phyloP scores from a whole-genome alignment of 441 rosid genomes.

The Hypseocharis bilobata region DNA sequence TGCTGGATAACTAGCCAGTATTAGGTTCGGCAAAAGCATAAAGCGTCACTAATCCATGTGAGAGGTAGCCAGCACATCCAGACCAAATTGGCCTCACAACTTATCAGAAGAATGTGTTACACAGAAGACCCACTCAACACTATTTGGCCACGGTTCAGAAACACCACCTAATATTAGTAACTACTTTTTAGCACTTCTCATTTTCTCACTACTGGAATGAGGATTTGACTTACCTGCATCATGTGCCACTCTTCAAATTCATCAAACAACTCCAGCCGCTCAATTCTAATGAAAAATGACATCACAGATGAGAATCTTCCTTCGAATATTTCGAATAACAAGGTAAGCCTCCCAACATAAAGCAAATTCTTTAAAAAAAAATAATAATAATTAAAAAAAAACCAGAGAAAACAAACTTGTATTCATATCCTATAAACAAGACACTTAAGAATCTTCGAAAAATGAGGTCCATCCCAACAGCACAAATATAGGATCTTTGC shows the following conservation, averaged over 20 bases:
- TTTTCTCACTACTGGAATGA: slow-evolving; percentile 13
- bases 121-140: not conserved
- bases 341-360: slow-evolving; percentile 20
- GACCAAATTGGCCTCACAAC: not conserved
- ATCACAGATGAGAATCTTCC: slow-evolving; percentile 23
- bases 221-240: slow-evolving; percentile 81
- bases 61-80: not conserved
- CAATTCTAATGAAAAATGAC: slow-evolving; percentile 53
- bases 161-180: not conserved
- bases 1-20: not conserved
- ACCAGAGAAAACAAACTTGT: too few relatives aligned
- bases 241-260: slow-evolving; percentile 97
- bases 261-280: slow-evolving; percentile 82
- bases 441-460: slow-evolving; percentile 12
- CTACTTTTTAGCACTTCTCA: not conserved
- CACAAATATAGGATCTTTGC: slow-evolving; percentile 14
- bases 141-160: not conserved
- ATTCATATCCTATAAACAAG: slow-evolving; percentile 17
- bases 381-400: not conserved
- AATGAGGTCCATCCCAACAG: slow-evolving; percentile 4
- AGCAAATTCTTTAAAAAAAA: slow-evolving; percentile 1
- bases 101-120: not conserved
- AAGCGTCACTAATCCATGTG: not conserved
- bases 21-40: not conserved
- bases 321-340: slow-evolving; percentile 5